Percentiles rank a stretch among this genome's conserved stretches.
These are phyloP conservation scores for Lipomyces spencermartinsiae DNA, from an alignment of 805 yeast genomes.

Conservation along the genomic window DNA sequence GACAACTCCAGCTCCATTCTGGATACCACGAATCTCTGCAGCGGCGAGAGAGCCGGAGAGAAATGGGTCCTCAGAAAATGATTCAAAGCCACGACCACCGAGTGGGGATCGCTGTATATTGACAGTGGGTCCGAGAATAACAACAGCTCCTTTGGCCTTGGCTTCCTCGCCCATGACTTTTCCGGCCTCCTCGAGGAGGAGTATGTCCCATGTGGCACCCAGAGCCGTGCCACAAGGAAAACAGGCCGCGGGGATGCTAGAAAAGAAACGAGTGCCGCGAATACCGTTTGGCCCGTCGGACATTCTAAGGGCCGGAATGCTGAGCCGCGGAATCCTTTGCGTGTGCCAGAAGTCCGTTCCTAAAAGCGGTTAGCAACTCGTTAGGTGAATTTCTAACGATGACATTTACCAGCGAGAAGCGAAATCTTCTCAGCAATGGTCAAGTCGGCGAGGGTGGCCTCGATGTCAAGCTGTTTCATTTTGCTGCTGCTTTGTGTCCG, in stretches of 20 bases:
- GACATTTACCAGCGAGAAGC: slow-evolving; percentile 49
- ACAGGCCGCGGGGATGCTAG: slow-evolving; percentile 60
- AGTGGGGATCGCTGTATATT: slow-evolving; percentile 63
- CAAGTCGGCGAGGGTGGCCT: slow-evolving; percentile 38
- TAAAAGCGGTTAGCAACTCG: background rate
- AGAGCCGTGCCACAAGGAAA: slow-evolving; percentile 66
- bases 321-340: slow-evolving; percentile 48
- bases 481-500: too few relatives aligned
- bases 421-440: slow-evolving; percentile 43
- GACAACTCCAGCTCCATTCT: slow-evolving; percentile 52
- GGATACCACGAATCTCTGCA: slow-evolving; percentile 59
- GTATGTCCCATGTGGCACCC: slow-evolving; percentile 62
- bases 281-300: slow-evolving; percentile 71
- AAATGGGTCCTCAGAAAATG: slow-evolving; percentile 66
- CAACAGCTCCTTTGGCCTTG: slow-evolving; percentile 58
- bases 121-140: slow-evolving; percentile 56
- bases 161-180: slow-evolving; percentile 60
- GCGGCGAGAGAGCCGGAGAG: slow-evolving; percentile 57
- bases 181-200: slow-evolving; percentile 56
- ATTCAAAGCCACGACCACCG: slow-evolving; percentile 68
- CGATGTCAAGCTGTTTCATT: slow-evolving; percentile 19
- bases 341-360: slow-evolving; percentile 59
- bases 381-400: too few relatives aligned
- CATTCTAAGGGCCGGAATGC: slow-evolving; percentile 56
- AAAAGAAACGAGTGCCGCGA: slow-evolving; percentile 61